Conservation (phyloP, 148 eudicot genomes). For the Tetragonia tetragonoides region DNA sequence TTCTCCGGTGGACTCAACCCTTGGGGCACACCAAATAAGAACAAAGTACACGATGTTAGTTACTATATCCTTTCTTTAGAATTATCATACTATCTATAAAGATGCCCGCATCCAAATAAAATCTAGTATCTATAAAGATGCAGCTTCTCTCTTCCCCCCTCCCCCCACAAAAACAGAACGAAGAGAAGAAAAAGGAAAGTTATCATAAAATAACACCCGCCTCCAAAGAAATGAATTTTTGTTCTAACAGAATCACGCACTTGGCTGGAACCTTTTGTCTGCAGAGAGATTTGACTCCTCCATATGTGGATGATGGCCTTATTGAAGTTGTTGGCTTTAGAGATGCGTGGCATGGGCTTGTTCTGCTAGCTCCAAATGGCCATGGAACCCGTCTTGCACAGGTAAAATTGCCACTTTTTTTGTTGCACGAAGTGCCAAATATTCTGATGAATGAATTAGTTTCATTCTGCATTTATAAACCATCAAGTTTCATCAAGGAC, state of each 20-base stretch:
- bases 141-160: not conserved
- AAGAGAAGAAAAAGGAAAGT: not conserved
- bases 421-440: not conserved
- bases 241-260: slow-evolving; percentile 1
- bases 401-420: slow-evolving; percentile 34
- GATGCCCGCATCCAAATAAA: not conserved
- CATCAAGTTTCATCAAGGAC: not conserved
- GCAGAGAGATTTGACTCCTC: slow-evolving; percentile 77
- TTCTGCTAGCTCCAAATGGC: slow-evolving; percentile 77
- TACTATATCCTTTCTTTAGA: not conserved
- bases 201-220: not conserved
- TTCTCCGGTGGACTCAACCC: slow-evolving; percentile 98
- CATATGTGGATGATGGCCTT: slow-evolving; percentile 85
- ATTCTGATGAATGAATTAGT: slow-evolving; percentile 1
- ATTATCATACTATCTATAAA: not conserved
- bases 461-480: not conserved
- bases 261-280: slow-evolving; percentile 11
- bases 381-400: slow-evolving; percentile 99
- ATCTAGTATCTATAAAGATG: too few relatives aligned
- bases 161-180: not conserved
- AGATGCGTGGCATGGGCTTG: slow-evolving; percentile 98
- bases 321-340: slow-evolving; percentile 92
- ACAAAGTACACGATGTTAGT: slow-evolving; percentile 64
- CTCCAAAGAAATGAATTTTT: not conserved
- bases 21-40: slow-evolving; percentile 82